phyloP scores from a whole-genome alignment of 2,329 filamentous ascomycete species.

The Fusarium clavum region DNA sequence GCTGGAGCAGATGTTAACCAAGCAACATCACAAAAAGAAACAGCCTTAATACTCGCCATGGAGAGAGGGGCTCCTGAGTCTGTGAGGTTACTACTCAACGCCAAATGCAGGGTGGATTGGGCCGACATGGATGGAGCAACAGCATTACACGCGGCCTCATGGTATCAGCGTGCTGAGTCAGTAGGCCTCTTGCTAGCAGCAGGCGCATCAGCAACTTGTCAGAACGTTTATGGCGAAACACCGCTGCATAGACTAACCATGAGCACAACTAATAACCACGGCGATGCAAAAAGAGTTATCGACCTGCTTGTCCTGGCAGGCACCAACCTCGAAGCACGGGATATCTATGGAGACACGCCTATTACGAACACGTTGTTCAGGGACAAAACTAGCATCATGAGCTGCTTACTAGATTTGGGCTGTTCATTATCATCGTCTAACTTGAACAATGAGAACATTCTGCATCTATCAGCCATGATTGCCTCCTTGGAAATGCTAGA shows the following conservation, averaged over 20 bases:
- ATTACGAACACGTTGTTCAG: fast-evolving
- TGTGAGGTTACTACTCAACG: slow-evolving; percentile 6
- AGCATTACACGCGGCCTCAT: not conserved
- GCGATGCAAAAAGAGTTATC: not conserved
- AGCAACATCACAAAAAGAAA: fast-evolving
- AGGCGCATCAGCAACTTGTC: slow-evolving; percentile 11
- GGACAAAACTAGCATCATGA: fast-evolving
- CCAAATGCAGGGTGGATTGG: not conserved
- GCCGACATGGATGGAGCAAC: fast-evolving
- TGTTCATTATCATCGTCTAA: not conserved
- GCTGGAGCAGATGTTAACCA: slow-evolving; percentile 21
- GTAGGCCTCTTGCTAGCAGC: slow-evolving; percentile 1
- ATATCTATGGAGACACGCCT: fast-evolving
- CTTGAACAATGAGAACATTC: fast-evolving
- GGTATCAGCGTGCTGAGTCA: fast-evolving
- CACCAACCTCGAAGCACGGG: not conserved
- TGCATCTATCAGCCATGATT: not conserved
- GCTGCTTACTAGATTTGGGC: not conserved
- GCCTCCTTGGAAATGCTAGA: not conserved
- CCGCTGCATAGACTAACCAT: not conserved
- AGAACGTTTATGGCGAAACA: fast-evolving
- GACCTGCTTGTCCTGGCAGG: slow-evolving; percentile 2
- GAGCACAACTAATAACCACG: fast-evolving
- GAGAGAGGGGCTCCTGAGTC: fast-evolving
- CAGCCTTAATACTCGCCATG: slow-evolving; percentile 8